Evolutionary conservation across 2,329 filamentous ascomycete genomes (phyloP), one percentile per base, ranked within the genome.

Genomic region (Trichoderma semiorbis): DNA sequence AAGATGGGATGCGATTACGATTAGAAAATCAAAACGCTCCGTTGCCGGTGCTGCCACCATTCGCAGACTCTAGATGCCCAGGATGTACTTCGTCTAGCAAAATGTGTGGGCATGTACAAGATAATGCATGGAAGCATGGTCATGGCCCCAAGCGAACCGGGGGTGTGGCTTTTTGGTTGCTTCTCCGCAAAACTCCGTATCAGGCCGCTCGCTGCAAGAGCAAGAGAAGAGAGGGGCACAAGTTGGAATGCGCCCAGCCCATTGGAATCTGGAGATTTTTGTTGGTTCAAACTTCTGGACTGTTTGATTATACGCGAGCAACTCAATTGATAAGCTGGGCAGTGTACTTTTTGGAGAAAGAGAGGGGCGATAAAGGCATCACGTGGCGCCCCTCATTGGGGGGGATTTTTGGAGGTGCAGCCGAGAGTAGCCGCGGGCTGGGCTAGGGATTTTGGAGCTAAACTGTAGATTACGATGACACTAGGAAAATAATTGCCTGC

Each of bases 401-500:
- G 53, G 66, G 64, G 30, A 34, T 57, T 55, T 57, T 43, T 26
- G 50, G 24, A 18, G 32, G 26, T 43, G 70, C 73, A 61, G 68
- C 76, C 76, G 76, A 74, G 71, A 63, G 74, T 77, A 78, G 74
- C 76, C 64, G 76, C 76, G 10, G 66, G 39, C 36, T 62, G 14
- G 67, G 39, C 55, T 69, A 69, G 34, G 39, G 21, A 28, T 32
- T 70, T 32, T 70, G 68, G 60, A 58, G 64, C 62, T 65, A 50
- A 50, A 50, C 47, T 50, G 32, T 24, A 32, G 28, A 60, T 34
- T 34, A 60, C 28, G 30, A 60, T 34, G 57, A 60, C 57, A 60
- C 57, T 24, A 34, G 57, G 47, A 53, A 24, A 53, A 50, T 50
- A 50, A 53, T 53, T 53, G 47, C 8, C 43, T 47, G 43, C 36